These are phyloP conservation scores for Endogone sp. DNA, from an alignment of 192 early-diverging fungal species.

Conservation along the genomic window DNA sequence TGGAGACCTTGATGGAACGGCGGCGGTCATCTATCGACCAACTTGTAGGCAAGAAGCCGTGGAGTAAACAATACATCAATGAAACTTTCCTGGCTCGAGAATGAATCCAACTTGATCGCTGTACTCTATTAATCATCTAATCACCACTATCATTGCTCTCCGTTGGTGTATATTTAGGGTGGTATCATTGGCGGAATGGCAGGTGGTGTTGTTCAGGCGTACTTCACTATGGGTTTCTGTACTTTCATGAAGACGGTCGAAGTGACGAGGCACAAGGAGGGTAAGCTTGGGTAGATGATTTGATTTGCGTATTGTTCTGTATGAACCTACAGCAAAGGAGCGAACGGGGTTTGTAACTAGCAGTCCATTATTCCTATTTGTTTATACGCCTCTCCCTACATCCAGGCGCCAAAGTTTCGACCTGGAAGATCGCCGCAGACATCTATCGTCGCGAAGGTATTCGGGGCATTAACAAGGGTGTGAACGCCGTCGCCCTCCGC, in stretches of 20 bases:
- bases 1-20: too few species aligned
- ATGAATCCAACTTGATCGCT: background rate
- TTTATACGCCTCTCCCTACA: conserved; percentile 26
- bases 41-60: too few species aligned
- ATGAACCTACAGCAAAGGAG: too few species aligned
- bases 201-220: conserved; percentile 93
- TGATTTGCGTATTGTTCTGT: too few species aligned
- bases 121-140: too few species aligned
- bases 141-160: too few species aligned
- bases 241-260: conserved; percentile 99
- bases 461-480: conserved; percentile 96
- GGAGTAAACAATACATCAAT: too few species aligned
- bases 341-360: too few species aligned
- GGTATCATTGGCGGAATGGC: conserved; percentile 92
- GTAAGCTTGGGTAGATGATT: too few species aligned
- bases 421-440: conserved; percentile 80
- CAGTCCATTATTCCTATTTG: too few species aligned
- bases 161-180: conserved; percentile 48
- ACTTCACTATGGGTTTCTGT: conserved; percentile 99
- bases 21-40: too few species aligned
- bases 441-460: conserved; percentile 94
- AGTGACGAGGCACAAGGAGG: conserved; percentile 91
- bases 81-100: too few species aligned
- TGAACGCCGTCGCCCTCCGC: conserved; percentile 95
- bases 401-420: conserved; percentile 57